A percentile compares a stretch with the other conserved stretches of the same genome.
These are phyloP conservation scores for Gamarada debralockiae DNA, from an alignment of 495 filamentous ascomycete genomes.

Conservation along the genomic window DNA sequence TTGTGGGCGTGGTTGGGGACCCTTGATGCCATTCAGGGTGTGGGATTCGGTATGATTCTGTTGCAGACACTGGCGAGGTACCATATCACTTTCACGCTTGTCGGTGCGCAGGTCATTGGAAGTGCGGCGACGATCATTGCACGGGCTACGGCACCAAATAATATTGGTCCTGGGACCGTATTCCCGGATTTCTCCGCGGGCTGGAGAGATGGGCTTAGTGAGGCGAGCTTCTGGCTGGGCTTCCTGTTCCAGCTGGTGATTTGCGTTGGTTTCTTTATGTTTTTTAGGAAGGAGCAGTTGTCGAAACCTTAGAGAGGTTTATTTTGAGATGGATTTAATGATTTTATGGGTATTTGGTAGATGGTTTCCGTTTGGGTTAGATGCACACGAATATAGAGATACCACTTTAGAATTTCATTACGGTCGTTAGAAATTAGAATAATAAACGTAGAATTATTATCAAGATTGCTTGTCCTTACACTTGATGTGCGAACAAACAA, in stretches of 20 bases:
- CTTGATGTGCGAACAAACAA: too few species aligned
- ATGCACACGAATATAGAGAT: too few species aligned
- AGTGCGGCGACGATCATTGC: slow-evolving; percentile 55
- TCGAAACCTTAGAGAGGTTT: slow-evolving; percentile 56
- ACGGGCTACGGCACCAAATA: slow-evolving; percentile 53
- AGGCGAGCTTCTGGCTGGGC: slow-evolving; percentile 64
- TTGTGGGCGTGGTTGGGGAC: slow-evolving; percentile 66
- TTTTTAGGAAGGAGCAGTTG: slow-evolving; percentile 71
- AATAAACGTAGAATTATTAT: too few species aligned
- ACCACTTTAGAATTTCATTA: too few species aligned
- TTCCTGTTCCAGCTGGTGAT: slow-evolving; percentile 58
- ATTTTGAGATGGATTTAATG: too few species aligned
- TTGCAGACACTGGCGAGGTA: slow-evolving; percentile 58
- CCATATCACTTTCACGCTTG: slow-evolving; percentile 52
- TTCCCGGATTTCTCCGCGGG: slow-evolving; percentile 56
- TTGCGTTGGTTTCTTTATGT: slow-evolving; percentile 62
- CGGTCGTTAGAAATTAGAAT: too few species aligned
- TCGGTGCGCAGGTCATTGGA: slow-evolving; percentile 47
- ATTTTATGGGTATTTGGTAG: too few species aligned
- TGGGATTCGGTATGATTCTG: slow-evolving; percentile 62
- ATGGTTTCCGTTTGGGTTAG: too few species aligned
- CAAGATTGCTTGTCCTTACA: too few species aligned
- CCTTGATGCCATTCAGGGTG: slow-evolving; percentile 57
- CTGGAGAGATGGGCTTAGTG: slow-evolving; percentile 40
- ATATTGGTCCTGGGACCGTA: slow-evolving; percentile 52